Percentiles rank a stretch among this genome's conserved stretches.
phyloP scores from a whole-genome alignment of 2,329 filamentous ascomycete species.

The Fusarium albosuccineum region DNA sequence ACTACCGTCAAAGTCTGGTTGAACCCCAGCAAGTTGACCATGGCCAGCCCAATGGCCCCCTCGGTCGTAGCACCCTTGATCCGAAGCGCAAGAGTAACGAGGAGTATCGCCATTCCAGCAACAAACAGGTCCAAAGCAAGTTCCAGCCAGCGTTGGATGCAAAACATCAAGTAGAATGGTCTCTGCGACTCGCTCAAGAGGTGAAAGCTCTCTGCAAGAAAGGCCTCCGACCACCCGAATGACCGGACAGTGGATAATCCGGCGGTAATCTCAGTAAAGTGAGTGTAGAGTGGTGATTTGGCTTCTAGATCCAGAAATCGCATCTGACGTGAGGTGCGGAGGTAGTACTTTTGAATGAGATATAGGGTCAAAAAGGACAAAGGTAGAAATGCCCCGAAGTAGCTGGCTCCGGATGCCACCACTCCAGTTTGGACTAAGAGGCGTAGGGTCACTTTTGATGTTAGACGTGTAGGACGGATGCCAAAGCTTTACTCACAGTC shows the following conservation, averaged over 20 bases:
- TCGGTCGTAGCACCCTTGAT: constrained; percentile 39
- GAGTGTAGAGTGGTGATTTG: constrained; percentile 62
- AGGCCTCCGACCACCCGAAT: constrained; percentile 59
- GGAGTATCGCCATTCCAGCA: constrained; percentile 58
- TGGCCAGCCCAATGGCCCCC: constrained; percentile 50
- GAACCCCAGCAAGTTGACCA: constrained; percentile 47
- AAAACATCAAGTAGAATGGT: constrained; percentile 63
- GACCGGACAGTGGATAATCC: constrained; percentile 64
- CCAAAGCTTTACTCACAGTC: constrained; percentile 45
- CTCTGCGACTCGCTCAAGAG: constrained; percentile 60
- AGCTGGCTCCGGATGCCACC: constrained; percentile 42
- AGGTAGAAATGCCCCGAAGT: constrained; percentile 57
- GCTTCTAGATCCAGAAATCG: constrained; percentile 65
- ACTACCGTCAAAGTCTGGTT: constrained; percentile 50
- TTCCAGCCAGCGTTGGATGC: constrained; percentile 63
- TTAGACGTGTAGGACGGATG: background rate
- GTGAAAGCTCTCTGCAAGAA: constrained; percentile 51
- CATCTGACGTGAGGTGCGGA: constrained; percentile 65
- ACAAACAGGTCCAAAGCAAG: constrained; percentile 63
- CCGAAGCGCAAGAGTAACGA: constrained; percentile 59
- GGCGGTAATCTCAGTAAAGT: constrained; percentile 63
- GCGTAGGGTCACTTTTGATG: constrained; percentile 46
- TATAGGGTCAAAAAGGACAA: constrained; percentile 57
- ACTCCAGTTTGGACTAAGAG: constrained; percentile 40
- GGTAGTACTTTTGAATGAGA: constrained; percentile 62